Evolutionary conservation across 371 early-diverging fungal species (phyloP), one percentile per base, ranked within the genome.

Genomic region (Lichtheimia corymbifera): DNA sequence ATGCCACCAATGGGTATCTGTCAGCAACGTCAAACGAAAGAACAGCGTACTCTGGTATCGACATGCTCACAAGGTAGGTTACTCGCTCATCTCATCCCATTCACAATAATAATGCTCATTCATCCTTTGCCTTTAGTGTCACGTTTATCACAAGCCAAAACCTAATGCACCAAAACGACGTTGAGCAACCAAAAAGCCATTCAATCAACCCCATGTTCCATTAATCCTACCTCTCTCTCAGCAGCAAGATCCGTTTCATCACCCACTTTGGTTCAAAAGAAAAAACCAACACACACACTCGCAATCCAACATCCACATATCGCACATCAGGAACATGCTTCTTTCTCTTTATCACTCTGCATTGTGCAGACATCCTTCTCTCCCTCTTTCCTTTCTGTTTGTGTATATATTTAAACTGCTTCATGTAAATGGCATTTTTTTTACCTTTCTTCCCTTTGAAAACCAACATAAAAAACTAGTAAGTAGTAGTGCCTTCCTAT

Each of bases 11-110:
- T 95, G 94, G 95, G 84, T 94, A 28, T 86, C 91, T 9, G 83
- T 95, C 35, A 84, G 90, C 61, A 89, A 86, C 53, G 76, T 85
- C 22, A 94, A 93, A 71, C 83, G 91, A 61, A 80, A 88, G 55
- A 88, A 90, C 69, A 89, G 86, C 54, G 88, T 91, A 41, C 75
- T 92, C 22, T 95, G 95, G 95, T 95, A 87, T 70, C 72, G 94
- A 12, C 95, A 95, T 70, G 95, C 95, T 15, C 91, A 93, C 77
- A 93, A 93, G 73, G 80, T 79, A 76, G 64, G 53, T 40, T 35
- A 35, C 35, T 11, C 35, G 4, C 11, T 5, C 22, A 22, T 22
- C 9, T 35, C 11, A 9, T 35, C 0, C 9, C 30, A 30, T 27
- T 5, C 27, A 27, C 5, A 27, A 28, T 35, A 9, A 0, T 9